Evolutionary conservation across 2,329 filamentous ascomycete genomes (phyloP).

Genomic region (Seiridium unicorne): DNA sequence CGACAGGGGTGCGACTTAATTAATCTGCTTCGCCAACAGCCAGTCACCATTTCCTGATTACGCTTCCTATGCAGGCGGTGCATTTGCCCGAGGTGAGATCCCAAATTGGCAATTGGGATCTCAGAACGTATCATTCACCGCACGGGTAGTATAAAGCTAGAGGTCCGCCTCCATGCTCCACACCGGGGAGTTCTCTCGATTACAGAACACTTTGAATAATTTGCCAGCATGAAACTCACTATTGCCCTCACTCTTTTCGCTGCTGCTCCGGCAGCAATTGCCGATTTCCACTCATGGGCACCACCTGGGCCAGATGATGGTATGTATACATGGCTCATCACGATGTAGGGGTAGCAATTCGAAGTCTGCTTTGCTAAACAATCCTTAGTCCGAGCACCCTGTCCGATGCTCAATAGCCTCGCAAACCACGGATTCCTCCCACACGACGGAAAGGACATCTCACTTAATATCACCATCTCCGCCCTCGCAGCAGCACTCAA

Average conservation of each 20-base stretch:
- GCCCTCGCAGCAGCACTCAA: neutral
- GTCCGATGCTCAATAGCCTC: constrained; percentile 12
- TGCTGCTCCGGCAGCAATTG: neutral
- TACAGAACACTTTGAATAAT: too few species aligned
- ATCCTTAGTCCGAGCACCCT: constrained; percentile 6
- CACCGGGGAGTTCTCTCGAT: too few species aligned
- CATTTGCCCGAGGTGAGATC: neutral
- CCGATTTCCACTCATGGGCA: neutral
- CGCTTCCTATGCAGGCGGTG: neutral
- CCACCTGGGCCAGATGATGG: constrained; percentile 2
- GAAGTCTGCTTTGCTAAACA: neutral
- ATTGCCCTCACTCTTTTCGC: neutral
- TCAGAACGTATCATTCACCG: too few species aligned
- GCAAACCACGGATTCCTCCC: constrained; percentile 12
- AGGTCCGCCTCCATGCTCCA: too few species aligned
- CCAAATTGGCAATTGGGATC: neutral
- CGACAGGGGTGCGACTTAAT: neutral
- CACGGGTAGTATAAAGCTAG: too few species aligned
- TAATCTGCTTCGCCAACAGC: neutral
- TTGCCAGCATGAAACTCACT: neutral
- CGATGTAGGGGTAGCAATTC: neutral
- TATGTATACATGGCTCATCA: neutral
- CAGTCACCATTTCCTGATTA: neutral
- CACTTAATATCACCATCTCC: neutral
- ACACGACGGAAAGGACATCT: constrained; percentile 8